These are phyloP conservation scores for Dactylellina cionopaga DNA, from an alignment of 2,329 filamentous ascomycete species.

Conservation along the genomic window DNA sequence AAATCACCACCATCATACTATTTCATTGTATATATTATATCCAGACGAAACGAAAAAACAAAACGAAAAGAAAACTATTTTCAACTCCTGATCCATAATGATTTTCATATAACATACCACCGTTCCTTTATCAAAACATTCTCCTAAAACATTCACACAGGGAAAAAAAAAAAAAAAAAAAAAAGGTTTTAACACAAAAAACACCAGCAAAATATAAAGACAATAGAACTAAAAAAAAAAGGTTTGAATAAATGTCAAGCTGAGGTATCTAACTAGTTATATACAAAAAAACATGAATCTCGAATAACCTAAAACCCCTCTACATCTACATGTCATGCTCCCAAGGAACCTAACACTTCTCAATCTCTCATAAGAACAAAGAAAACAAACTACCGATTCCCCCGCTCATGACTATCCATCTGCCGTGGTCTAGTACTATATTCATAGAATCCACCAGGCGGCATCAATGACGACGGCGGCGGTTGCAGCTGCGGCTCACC, in stretches of 20 bases:
- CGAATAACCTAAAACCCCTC: background rate
- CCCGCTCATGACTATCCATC: constrained; percentile 50
- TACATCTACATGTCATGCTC: background rate
- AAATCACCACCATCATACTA: no score
- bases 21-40: no score
- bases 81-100: no score
- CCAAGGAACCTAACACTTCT: no score
- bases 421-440: constrained; percentile 33
- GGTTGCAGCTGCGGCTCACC: constrained; percentile 20
- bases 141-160: background rate
- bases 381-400: constrained; percentile 10
- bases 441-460: constrained; percentile 23
- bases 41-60: no score
- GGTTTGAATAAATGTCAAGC: background rate
- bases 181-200: background rate
- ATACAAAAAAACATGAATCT: background rate
- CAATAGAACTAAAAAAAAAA: background rate
- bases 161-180: background rate
- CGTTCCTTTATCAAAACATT: background rate
- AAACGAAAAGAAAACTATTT: no score
- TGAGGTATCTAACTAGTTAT: background rate
- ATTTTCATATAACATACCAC: background rate
- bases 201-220: background rate
- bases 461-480: constrained; percentile 22
- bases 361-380: background rate